phyloP scores from a whole-genome alignment of 805 yeast species.

The Hanseniaspora guilliermondii region DNA sequence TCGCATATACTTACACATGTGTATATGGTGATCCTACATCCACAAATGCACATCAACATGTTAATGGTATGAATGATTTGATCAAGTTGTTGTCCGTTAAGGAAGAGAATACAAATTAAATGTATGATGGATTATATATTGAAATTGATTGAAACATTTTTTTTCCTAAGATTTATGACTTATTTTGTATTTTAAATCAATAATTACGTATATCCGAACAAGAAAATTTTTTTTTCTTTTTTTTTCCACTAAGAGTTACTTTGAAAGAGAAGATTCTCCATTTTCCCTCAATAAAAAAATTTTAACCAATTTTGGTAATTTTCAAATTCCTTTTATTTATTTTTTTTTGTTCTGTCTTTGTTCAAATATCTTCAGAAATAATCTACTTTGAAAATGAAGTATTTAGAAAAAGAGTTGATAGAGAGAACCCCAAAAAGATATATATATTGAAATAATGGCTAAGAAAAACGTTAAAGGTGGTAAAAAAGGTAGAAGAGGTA shows the following conservation, averaged over 20 bases:
- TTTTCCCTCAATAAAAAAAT: no score
- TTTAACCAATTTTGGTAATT: no score
- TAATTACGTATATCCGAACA: no score
- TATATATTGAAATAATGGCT: constrained; percentile 22
- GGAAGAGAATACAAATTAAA: not conserved
- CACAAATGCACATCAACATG: constrained; percentile 50
- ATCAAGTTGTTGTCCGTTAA: constrained; percentile 31
- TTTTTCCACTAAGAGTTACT: no score
- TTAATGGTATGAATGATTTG: constrained; percentile 59
- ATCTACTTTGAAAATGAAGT: not conserved
- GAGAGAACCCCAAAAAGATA: not conserved
- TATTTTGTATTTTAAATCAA: no score
- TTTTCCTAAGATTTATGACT: not conserved
- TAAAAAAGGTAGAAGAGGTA: constrained; percentile 92
- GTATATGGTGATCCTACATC: constrained; percentile 42
- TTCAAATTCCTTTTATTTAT: no score
- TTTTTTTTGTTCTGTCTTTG: no score
- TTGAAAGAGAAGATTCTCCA: no score
- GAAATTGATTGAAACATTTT: not conserved
- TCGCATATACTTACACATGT: constrained; percentile 45
- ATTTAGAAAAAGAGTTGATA: not conserved
- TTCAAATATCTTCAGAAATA: not conserved
- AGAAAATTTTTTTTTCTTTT: not conserved
- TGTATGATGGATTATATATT: no score
- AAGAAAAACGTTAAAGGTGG: constrained; percentile 49